Base-by-base conservation (phyloP, 345 rosid species). In the Psidium guajava region DNA sequence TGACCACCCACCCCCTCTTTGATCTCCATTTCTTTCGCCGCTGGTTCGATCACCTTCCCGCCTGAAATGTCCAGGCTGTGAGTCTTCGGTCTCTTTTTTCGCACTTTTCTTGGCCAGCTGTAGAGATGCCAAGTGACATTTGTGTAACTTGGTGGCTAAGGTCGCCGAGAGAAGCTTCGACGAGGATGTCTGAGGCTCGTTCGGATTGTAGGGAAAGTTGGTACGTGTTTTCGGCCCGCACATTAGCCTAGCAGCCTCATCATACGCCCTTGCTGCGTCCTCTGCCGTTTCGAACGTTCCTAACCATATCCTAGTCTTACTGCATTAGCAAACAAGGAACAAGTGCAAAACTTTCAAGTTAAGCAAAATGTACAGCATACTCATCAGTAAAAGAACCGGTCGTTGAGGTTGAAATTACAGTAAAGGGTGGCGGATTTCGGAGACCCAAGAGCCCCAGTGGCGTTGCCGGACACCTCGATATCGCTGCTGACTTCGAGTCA, bases 361-460 rank as follows among this genome's bases (percentile, higher is more conserved):
- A 69, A 69, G 25, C 47, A 69, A 36, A 69, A 69, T 36, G 47
- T 18, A 42, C 47, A 32, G 8, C 80, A 20, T 36, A 69, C 8
- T 5, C 25, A 50, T 14, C 16, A 21, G 20, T 42, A 3, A 21
- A 82, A 42, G 14, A 18, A 10, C 16, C 20, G 8, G 7, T 36
- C 11, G 80, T 69, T 36, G 54, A 32, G 82, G 52, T 89, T 22
- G 69, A 44, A 85, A 90, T 87, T 91, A 94, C 97, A 94, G 82
- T 50, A 92, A 32, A 36, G 95, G 97, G 82, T 94, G 97, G 83
- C 97, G 95, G 87, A 94, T 94, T 87, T 94, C 97, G 40, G 97
- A 94, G 64, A 94, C 97, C 97, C 97, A 94, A 27, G 97, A 94
- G 69, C 95, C 97, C 97, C 95, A 93, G 57, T 94, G 95, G 82